Conservation (phyloP, 2,329 filamentous ascomycete species). For the Epichloe sylvatica region DNA sequence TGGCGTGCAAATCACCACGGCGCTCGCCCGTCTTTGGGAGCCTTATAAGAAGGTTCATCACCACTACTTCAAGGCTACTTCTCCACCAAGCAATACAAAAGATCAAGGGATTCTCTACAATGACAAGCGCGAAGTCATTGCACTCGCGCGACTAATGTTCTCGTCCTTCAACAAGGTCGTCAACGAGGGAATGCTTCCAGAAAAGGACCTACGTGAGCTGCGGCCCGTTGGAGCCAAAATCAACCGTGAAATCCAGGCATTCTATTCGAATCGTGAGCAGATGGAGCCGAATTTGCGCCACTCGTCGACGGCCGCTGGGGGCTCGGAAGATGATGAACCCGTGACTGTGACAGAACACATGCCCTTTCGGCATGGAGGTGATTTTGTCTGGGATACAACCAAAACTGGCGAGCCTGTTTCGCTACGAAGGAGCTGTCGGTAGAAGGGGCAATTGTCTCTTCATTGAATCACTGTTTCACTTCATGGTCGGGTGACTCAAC, state of each 20-base stretch:
- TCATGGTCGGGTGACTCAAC: no score
- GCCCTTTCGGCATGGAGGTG: slow-evolving; percentile 8
- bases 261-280: slow-evolving; percentile 21
- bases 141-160: slow-evolving; percentile 32
- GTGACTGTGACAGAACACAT: slow-evolving; percentile 6
- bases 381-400: slow-evolving; percentile 22
- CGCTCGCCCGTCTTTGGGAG: slow-evolving; percentile 37
- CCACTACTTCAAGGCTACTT: slow-evolving; percentile 19
- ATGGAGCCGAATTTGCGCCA: slow-evolving; percentile 19
- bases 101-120: slow-evolving; percentile 19
- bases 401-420: slow-evolving; percentile 5
- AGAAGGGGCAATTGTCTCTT: not conserved
- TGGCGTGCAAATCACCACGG: slow-evolving; percentile 35
- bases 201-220: slow-evolving; percentile 20
- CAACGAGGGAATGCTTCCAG: slow-evolving; percentile 25
- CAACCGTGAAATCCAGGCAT: slow-evolving; percentile 23
- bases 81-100: slow-evolving; percentile 12
- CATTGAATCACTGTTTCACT: no score
- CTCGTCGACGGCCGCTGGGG: not conserved
- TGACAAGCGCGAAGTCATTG: slow-evolving; percentile 27
- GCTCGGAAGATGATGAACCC: slow-evolving; percentile 9
- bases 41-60: slow-evolving; percentile 29
- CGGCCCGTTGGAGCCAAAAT: slow-evolving; percentile 20
- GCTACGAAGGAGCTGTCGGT: not conserved
- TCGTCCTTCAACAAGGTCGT: slow-evolving; percentile 30